These are phyloP conservation scores for Botryotinia narcissicola DNA, from an alignment of 2,329 filamentous ascomycete genomes.

Conservation along the genomic window DNA sequence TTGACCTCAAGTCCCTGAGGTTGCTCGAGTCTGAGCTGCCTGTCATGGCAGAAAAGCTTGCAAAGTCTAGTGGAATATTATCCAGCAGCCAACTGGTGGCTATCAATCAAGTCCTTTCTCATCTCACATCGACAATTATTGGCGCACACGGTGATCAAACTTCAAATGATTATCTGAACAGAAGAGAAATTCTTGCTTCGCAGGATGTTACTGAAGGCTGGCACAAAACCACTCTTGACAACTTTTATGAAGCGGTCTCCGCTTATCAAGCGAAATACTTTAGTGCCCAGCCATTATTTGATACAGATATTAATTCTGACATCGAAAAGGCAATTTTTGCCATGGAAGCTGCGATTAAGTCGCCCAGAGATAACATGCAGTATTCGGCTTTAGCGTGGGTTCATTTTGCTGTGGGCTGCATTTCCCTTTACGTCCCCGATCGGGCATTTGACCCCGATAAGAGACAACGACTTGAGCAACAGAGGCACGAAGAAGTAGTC, in stretches of 20 bases:
- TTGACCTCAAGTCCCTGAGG: constrained; percentile 58
- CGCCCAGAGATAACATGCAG: constrained; percentile 33
- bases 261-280: neutral
- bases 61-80: constrained; percentile 26
- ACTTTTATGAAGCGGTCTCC: neutral
- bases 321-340: constrained; percentile 39
- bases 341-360: constrained; percentile 35
- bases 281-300: constrained; percentile 21
- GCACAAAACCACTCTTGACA: neutral
- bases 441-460: constrained; percentile 79
- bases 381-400: constrained; percentile 66
- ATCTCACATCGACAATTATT: constrained; percentile 30
- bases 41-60: constrained; percentile 52
- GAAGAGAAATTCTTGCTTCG: neutral
- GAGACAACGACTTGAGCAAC: constrained; percentile 62
- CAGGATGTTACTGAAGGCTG: neutral
- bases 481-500: constrained; percentile 56
- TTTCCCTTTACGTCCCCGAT: constrained; percentile 82
- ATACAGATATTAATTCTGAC: constrained; percentile 36
- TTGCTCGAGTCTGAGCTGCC: constrained; percentile 65
- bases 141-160: constrained; percentile 27
- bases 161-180: neutral
- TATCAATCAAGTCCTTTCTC: constrained; percentile 39
- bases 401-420: constrained; percentile 68
- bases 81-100: constrained; percentile 50